Conservation (phyloP, 2,329 filamentous ascomycete genomes). For the Aspergillus sp. region DNA sequence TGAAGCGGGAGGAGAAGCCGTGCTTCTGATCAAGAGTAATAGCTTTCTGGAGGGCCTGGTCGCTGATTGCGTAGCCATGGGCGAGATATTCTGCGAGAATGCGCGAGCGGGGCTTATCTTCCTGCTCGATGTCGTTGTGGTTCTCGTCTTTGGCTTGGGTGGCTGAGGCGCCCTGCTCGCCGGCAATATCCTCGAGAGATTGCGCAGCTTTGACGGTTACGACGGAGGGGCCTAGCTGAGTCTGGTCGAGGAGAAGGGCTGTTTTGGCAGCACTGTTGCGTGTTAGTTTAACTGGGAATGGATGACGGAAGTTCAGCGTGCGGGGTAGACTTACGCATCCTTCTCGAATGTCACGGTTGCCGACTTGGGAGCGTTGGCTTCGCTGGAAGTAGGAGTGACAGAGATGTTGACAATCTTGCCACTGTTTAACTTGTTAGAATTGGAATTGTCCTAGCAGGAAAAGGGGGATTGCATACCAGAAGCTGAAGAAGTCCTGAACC, state of each 20-base stretch:
- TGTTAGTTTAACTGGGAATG: slow-evolving; percentile 3
- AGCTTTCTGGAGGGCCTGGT: slow-evolving; percentile 74
- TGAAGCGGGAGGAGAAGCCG: slow-evolving; percentile 79
- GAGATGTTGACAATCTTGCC: slow-evolving; percentile 88
- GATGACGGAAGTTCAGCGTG: slow-evolving; percentile 15
- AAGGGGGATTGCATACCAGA: slow-evolving; percentile 61
- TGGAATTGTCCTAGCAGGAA: background rate
- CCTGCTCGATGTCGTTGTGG: slow-evolving; percentile 75
- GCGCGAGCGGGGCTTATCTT: slow-evolving; percentile 92
- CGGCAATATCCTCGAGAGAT: slow-evolving; percentile 63
- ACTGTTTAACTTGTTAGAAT: slow-evolving; percentile 47
- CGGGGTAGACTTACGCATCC: slow-evolving; percentile 61
- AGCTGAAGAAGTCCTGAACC: slow-evolving; percentile 95
- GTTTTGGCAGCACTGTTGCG: slow-evolving; percentile 75
- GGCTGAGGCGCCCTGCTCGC: slow-evolving; percentile 58
- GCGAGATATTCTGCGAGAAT: slow-evolving; percentile 96
- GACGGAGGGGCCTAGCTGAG: slow-evolving; percentile 74
- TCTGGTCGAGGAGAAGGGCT: slow-evolving; percentile 94
- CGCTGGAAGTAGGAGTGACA: slow-evolving; percentile 61
- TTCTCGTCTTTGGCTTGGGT: slow-evolving; percentile 55
- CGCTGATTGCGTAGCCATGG: slow-evolving; percentile 83
- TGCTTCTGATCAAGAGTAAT: slow-evolving; percentile 89
- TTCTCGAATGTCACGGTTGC: slow-evolving; percentile 97
- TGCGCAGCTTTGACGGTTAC: slow-evolving; percentile 77
- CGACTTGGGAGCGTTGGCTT: slow-evolving; percentile 66